Conservation (phyloP, 306 rosid genomes). For the Acacia acuminata region DNA sequence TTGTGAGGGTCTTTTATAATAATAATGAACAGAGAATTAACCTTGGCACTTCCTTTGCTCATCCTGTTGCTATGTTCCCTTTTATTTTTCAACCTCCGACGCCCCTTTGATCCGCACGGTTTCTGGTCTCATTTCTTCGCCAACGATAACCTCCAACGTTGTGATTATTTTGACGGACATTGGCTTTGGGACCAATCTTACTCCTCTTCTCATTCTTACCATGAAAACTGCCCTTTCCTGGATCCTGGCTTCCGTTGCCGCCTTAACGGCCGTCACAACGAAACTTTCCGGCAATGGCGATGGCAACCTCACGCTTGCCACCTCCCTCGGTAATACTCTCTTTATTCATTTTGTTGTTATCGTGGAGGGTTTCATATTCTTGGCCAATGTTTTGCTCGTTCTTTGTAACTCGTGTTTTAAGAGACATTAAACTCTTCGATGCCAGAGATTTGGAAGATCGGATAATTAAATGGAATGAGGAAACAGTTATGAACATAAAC, state of each 20-base stretch:
- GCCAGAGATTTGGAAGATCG: not conserved
- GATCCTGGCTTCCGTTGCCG: slow-evolving; percentile 91
- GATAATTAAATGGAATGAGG: not conserved
- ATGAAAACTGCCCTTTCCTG: slow-evolving; percentile 71
- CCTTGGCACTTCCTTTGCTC: slow-evolving; percentile 44
- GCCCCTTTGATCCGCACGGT: slow-evolving; percentile 46
- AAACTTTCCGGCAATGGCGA: slow-evolving; percentile 63
- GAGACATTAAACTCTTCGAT: not conserved
- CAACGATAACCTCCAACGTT: slow-evolving; percentile 4
- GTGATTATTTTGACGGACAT: slow-evolving; percentile 69
- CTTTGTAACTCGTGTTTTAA: not conserved
- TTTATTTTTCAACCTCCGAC: slow-evolving; percentile 31
- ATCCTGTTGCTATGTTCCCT: slow-evolving; percentile 40
- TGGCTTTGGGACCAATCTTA: slow-evolving; percentile 61
- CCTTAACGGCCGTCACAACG: slow-evolving; percentile 60
- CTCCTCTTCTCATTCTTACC: slow-evolving; percentile 37
- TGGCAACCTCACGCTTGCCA: slow-evolving; percentile 76
- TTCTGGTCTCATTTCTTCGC: slow-evolving; percentile 34
- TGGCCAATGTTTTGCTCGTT: not conserved
- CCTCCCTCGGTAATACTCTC: slow-evolving; percentile 58
- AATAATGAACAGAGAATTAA: slow-evolving; percentile 45
- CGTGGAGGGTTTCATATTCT: not conserved
- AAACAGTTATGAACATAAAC: not conserved
- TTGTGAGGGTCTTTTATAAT: slow-evolving; percentile 2
- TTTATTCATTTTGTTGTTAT: not conserved